Percentiles rank a stretch among this genome's conserved stretches.
phyloP scores from a whole-genome alignment of 2,329 filamentous ascomycete genomes.

The Ilyonectria mors-panacis region DNA sequence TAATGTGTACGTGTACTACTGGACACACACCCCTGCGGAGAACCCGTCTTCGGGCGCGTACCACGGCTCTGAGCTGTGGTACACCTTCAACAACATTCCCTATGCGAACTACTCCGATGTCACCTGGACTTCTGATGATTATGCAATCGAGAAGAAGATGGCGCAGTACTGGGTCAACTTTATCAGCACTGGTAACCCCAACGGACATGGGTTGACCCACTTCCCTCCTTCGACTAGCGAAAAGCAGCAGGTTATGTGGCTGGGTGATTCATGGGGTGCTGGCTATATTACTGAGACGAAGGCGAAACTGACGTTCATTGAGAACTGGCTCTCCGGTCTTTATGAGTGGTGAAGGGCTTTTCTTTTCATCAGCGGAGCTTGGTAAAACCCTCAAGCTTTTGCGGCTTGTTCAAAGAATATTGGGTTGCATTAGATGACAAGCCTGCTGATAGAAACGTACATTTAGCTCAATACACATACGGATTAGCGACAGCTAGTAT shows the following conservation, averaged over 20 bases:
- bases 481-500: no score
- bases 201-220: slow-evolving; percentile 1
- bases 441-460: no score
- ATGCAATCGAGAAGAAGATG: slow-evolving; percentile 2
- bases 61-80: slow-evolving; percentile 16
- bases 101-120: slow-evolving; percentile 13
- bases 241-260: slow-evolving; percentile 2
- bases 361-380: no score
- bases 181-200: slow-evolving; percentile 14
- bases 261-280: slow-evolving; percentile 3
- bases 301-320: neutral
- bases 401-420: no score
- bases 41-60: neutral
- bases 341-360: slow-evolving; percentile 3
- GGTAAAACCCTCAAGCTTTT: no score
- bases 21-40: slow-evolving; percentile 1
- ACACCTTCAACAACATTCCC: slow-evolving; percentile 22
- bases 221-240: neutral
- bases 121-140: slow-evolving; percentile 8
- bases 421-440: no score
- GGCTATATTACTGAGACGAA: neutral
- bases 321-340: neutral
- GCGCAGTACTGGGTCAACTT: slow-evolving; percentile 20
- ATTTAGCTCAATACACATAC: no score
- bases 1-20: slow-evolving; percentile 14